Base-by-base conservation (phyloP, 352 stramenopile species). In the Thraustotheca clavata region DNA sequence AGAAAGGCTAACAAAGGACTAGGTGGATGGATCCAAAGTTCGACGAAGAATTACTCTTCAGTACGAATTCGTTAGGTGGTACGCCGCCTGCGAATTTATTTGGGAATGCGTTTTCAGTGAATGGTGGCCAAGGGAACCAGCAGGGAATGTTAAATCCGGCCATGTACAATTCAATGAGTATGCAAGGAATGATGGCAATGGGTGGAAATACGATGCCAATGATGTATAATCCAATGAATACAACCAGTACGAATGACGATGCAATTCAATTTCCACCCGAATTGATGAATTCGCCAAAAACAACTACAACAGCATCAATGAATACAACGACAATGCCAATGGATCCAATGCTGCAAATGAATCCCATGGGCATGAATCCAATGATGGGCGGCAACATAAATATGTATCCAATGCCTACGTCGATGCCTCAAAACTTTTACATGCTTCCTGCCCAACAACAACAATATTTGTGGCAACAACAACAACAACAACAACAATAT, bases 301-400 rank as follows among this genome's bases (percentile, higher is more conserved):
- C 11, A 22, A 22, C 6, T 12, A 29, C 7, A 6, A 6, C 7
- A 6, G 43, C 43, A 22, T 12, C 6, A 6, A 50, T 14, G 43
- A 14, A 12, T n/a, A n/a, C n/a, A n/a, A n/a, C n/a, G n/a, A n/a
- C n/a, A n/a, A n/a, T n/a, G n/a, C n/a, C n/a, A n/a, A 50, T 50
- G 43, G 43, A 50, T 29, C 43, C 43, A 6, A 50, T 50, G 43
- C 27, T 50, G 43, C 43, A 50, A 29, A 50, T 50, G 43, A 50
- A 50, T 14, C 43, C 6, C 12, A 52, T 65, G 57, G 31, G 24
- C 31, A 65, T 65, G 57, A 65, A 65, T 22, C 11, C 57, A 1
- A 61, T 61, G 52, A 65, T 65, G 57, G 40, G n/a, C 8, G 57
- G 57, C 26, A 65, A 54, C 12, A 40, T 33, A 11, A 48, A 65